Conservation (phyloP, 2,329 filamentous ascomycete genomes). For the Epichloe hybrida region DNA sequence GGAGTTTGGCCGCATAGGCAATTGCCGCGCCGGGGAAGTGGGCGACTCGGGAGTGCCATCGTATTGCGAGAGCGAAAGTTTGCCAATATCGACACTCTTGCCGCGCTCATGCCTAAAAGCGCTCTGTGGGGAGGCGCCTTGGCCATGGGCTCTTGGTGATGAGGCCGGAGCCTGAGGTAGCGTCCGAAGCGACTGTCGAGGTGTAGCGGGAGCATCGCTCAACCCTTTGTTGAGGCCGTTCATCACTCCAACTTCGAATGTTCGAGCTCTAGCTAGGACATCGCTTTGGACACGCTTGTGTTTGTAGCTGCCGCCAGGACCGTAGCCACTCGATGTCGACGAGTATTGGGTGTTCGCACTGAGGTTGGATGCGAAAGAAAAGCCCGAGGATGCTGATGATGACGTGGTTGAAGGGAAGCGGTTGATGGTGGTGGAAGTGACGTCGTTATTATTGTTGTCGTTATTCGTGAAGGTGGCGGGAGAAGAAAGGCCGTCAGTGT, state of each 20-base stretch:
- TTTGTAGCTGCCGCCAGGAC: constrained; percentile 21
- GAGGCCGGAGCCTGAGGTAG: constrained; percentile 51
- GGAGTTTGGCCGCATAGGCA: constrained; percentile 40
- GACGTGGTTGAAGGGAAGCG: constrained; percentile 58
- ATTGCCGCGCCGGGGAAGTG: constrained; percentile 27
- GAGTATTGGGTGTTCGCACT: constrained; percentile 52
- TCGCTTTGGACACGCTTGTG: constrained; percentile 72
- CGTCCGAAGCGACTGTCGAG: constrained; percentile 65
- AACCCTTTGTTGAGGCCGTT: constrained; percentile 29
- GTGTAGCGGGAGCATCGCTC: constrained; percentile 56
- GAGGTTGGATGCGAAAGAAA: constrained; percentile 46
- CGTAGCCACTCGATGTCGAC: constrained; percentile 49
- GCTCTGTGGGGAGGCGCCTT: constrained; percentile 11
- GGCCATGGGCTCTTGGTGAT: constrained; percentile 24
- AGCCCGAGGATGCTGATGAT: constrained; percentile 57
- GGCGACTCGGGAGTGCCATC: constrained; percentile 26
- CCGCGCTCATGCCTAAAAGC: constrained; percentile 37
- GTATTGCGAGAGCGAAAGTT: constrained; percentile 34
- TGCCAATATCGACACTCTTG: constrained; percentile 50
- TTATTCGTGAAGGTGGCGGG: not conserved
- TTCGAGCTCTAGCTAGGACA: constrained; percentile 39
- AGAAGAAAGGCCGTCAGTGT: constrained; percentile 28
- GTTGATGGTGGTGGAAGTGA: constrained; percentile 29
- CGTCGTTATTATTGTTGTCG: constrained; percentile 23
- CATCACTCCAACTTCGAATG: constrained; percentile 31